Conservation (phyloP, 2,329 filamentous ascomycete genomes). For the Xylaria sp. region DNA sequence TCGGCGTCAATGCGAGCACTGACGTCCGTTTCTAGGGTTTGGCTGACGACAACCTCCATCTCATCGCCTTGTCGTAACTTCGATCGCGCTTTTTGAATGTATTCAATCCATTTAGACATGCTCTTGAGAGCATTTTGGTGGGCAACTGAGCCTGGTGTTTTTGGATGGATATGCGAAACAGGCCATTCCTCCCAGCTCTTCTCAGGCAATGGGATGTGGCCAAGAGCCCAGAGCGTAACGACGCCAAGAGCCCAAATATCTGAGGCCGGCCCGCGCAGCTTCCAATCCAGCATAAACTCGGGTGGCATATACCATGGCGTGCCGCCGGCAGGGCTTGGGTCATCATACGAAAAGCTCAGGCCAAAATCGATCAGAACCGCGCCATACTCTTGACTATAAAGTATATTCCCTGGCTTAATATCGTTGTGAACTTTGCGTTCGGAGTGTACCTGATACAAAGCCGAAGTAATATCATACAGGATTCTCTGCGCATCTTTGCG, state of each 20-base stretch:
- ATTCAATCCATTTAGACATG: background rate
- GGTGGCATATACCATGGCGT: conserved; percentile 21
- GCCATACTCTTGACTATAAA: background rate
- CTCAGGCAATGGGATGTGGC: background rate
- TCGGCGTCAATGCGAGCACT: background rate
- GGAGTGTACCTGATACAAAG: background rate
- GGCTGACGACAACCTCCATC: background rate
- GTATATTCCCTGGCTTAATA: conserved; percentile 22
- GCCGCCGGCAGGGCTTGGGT: background rate
- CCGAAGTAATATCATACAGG: conserved; percentile 8
- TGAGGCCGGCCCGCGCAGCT: background rate
- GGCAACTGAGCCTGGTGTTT: background rate
- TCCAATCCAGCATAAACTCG: background rate
- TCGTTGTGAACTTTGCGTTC: conserved; percentile 7
- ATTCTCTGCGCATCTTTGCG: background rate
- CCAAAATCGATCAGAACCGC: conserved; percentile 20
- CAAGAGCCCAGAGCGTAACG: background rate
- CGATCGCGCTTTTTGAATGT: background rate
- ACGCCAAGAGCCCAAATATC: conserved; percentile 14
- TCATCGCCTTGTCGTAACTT: background rate
- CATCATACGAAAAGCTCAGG: background rate
- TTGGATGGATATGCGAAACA: background rate
- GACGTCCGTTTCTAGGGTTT: background rate
- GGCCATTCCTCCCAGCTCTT: background rate
- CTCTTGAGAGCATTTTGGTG: background rate